Percentiles rank a stretch among this genome's conserved stretches.
These are phyloP conservation scores for Eudorina sp. DNA, from an alignment of 139 green algal species.

Conservation along the genomic window DNA sequence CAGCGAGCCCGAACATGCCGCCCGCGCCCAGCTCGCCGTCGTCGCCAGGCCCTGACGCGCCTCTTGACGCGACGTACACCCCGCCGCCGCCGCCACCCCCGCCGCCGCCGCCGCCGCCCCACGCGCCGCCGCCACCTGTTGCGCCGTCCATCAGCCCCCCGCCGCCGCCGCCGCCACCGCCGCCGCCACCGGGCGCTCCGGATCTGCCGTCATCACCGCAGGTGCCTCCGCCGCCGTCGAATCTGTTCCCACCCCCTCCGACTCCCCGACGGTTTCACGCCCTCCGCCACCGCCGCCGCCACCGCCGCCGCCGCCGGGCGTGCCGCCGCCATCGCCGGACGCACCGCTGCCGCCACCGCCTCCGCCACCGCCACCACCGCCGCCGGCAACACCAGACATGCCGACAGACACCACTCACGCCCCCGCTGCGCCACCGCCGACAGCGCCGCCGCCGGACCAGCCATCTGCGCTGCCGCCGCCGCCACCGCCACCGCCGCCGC, in stretches of 20 bases:
- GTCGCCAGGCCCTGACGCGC: background rate
- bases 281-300: background rate
- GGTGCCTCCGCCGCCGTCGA: background rate
- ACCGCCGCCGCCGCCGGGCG: background rate
- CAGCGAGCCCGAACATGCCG: background rate
- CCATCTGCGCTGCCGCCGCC: background rate
- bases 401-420: too few relatives aligned
- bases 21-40: background rate
- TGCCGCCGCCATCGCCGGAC: background rate
- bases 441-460: background rate
- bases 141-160: background rate
- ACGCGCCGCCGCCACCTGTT: background rate
- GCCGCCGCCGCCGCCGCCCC: background rate
- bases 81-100: background rate
- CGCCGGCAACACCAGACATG: background rate
- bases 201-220: background rate
- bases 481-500: background rate
- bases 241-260: background rate
- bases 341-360: background rate
- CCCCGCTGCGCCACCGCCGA: background rate
- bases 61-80: background rate
- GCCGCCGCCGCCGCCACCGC: background rate
- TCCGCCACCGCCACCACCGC: background rate
- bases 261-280: background rate
- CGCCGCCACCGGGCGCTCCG: background rate